These are phyloP conservation scores for Phaeosphaeria sp. DNA, from an alignment of 2,329 filamentous ascomycete genomes.

Conservation along the genomic window DNA sequence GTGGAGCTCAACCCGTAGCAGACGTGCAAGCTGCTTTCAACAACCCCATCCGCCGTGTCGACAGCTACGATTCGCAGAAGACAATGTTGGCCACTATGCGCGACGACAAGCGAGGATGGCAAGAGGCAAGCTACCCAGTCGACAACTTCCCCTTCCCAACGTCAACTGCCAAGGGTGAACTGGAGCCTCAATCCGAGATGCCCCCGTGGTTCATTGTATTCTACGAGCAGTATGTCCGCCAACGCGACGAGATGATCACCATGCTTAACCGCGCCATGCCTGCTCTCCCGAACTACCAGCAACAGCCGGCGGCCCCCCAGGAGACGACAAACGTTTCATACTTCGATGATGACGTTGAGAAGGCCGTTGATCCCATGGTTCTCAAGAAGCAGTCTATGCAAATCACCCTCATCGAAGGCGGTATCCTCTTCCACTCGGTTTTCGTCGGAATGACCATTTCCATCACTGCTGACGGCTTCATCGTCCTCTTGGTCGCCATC, in stretches of 20 bases:
- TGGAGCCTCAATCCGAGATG: conserved; percentile 55
- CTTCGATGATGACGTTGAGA: conserved; percentile 46
- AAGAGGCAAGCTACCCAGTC: conserved; percentile 36
- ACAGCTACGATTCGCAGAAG: conserved; percentile 46
- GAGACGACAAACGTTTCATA: conserved; percentile 37
- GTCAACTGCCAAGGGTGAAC: conserved; percentile 30
- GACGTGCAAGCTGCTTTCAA: conserved; percentile 41
- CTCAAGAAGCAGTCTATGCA: conserved; percentile 48
- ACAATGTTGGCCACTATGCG: conserved; percentile 44
- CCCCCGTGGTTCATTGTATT: conserved; percentile 69
- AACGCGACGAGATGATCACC: conserved; percentile 64
- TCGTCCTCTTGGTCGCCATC: conserved; percentile 64
- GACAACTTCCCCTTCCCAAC: conserved; percentile 40
- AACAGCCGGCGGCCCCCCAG: conserved; percentile 25
- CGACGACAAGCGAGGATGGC: conserved; percentile 43
- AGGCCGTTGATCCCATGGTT: conserved; percentile 46
- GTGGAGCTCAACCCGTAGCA: conserved; percentile 16
- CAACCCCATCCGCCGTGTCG: conserved; percentile 34
- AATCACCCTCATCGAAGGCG: conserved; percentile 61
- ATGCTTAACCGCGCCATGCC: conserved; percentile 55
- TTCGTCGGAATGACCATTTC: conserved; percentile 69
- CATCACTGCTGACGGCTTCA: conserved; percentile 64
- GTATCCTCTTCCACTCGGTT: conserved; percentile 69
- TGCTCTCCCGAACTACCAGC: conserved; percentile 38
- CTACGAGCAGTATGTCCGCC: conserved; percentile 68